Base-by-base conservation (phyloP, 2,329 filamentous ascomycete genomes). In the Elsinoe fawcettii region DNA sequence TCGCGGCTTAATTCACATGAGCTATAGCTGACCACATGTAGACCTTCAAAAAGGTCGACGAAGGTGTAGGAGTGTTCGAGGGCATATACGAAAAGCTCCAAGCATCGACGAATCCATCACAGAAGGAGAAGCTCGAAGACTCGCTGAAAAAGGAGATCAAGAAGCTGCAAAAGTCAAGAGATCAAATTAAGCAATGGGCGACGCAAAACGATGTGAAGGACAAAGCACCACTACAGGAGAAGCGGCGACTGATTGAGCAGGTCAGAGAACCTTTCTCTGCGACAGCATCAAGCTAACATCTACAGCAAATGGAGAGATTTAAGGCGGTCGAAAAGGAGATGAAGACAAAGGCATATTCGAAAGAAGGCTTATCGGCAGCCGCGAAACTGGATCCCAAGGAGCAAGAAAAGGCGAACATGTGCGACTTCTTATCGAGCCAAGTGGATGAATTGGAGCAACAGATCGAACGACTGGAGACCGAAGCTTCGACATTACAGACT, bases 321-420 rank as follows among this genome's bases (percentile, higher is more conserved):
- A 99, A 99, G 77, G 92, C 91, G n/a, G 93, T 99, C 55, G 93
- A 99, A 74, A 99, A 99, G 79, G 93, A 96, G 68, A 97, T 99
- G 93, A 99, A 99, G 80, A 99, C 93, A 58, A 99, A 99, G 74
- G 93, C 93, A 60, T 99, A 96, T 75, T 97, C 93, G 61, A 97
- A 99, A 78, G 93, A 97, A 74, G 93, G 93, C 44, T 77, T 99
- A 63, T 93, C 89, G 62, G 88, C 92, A 55, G 90, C 90, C 23
- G 86, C 90, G 53, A 95, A 95, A 73, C 81, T 97, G 62, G 93
- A 99, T 75, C 93, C 93, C n/a, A 95, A 91, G 71, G 93, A 97
- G 72, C 90, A 95, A 72, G 92, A 95, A 70, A 95, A 96, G 75
- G 79, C 88, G 61, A 92, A 97, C 66, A 81, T 88, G 27, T 83